Conservation (phyloP, 2,329 filamentous ascomycete genomes). For the Verticillium nubilum region DNA sequence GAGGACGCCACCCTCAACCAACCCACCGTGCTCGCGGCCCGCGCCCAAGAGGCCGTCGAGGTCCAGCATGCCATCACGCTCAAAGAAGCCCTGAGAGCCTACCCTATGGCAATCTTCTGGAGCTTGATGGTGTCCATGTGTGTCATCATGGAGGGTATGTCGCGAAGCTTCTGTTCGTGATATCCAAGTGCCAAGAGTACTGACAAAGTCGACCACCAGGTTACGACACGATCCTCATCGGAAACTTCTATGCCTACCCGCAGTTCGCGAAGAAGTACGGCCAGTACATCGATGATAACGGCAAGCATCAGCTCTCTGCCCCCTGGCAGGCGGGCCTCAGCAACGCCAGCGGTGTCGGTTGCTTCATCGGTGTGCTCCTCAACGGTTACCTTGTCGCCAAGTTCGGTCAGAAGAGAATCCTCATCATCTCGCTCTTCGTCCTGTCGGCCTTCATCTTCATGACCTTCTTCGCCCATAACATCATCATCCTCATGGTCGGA, state of each 20-base stretch:
- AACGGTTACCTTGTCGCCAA: conserved; percentile 33
- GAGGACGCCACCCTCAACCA: not conserved
- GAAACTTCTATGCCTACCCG: conserved; percentile 20
- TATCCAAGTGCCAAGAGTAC: not conserved
- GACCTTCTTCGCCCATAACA: conserved; percentile 28
- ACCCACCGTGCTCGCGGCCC: not conserved
- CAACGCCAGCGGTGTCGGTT: conserved; percentile 33
- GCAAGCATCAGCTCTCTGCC: conserved; percentile 28
- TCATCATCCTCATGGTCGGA: conserved; percentile 24
- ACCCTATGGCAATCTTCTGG: conserved; percentile 17
- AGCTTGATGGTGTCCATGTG: conserved; percentile 17
- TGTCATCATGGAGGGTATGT: conserved; percentile 25
- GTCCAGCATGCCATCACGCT: conserved; percentile 18
- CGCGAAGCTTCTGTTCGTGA: no score
- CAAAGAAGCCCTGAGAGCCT: conserved; percentile 18
- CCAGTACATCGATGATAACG: conserved; percentile 13
- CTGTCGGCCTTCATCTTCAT: conserved; percentile 31
- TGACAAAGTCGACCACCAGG: not conserved
- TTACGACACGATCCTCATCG: conserved; percentile 15
- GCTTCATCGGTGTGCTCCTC: conserved; percentile 36
- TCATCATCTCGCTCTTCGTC: conserved; percentile 28
- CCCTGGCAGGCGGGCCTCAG: conserved; percentile 38
- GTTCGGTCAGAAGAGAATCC: conserved; percentile 28
- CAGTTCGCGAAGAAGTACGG: conserved; percentile 21
- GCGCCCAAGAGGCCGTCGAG: not conserved